A percentile compares a stretch with the other conserved stretches of the same genome.
These are phyloP conservation scores for Aspergillus sp. DNA, from an alignment of 2,329 filamentous ascomycete species.

Conservation along the genomic window DNA sequence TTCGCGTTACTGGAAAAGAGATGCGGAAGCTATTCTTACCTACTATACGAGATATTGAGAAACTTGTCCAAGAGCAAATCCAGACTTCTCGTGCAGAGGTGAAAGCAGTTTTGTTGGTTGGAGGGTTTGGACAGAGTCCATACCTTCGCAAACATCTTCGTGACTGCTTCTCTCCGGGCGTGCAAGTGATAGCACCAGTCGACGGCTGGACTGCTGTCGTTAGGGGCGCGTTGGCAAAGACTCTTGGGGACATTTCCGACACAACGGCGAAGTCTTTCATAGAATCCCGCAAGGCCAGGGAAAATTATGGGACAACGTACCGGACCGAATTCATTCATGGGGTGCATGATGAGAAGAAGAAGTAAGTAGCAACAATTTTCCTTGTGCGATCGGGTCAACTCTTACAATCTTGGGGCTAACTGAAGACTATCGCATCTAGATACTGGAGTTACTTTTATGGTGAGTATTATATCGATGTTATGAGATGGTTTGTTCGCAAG, in stretches of 20 bases:
- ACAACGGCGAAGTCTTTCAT: conserved; percentile 13
- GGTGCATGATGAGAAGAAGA: conserved; percentile 18
- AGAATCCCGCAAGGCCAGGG: conserved; percentile 25
- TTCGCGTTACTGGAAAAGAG: conserved; percentile 21
- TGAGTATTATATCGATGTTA: not conserved
- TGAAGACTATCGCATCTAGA: no score
- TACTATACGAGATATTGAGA: conserved; percentile 21
- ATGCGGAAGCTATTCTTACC: conserved; percentile 27
- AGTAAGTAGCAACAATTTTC: conserved; percentile 4
- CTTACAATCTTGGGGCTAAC: no score
- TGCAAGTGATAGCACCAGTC: conserved; percentile 25
- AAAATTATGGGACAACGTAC: conserved; percentile 23
- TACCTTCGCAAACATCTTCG: conserved; percentile 27
- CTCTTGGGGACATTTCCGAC: conserved; percentile 15
- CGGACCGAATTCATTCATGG: not conserved
- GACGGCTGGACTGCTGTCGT: conserved; percentile 34
- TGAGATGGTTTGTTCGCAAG: conserved; percentile 27
- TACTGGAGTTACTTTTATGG: no score
- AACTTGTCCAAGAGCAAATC: conserved; percentile 28
- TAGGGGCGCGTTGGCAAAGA: conserved; percentile 23
- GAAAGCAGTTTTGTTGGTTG: conserved; percentile 39
- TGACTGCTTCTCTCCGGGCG: conserved; percentile 11
- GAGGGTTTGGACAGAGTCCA: conserved; percentile 32
- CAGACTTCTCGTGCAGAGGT: conserved; percentile 65
- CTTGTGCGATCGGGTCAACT: no score